Evolutionary conservation across 176 grass and related monocot species (phyloP), one percentile per base, ranked within the genome.

Genomic region (Eremochloa ophiuroides): DNA sequence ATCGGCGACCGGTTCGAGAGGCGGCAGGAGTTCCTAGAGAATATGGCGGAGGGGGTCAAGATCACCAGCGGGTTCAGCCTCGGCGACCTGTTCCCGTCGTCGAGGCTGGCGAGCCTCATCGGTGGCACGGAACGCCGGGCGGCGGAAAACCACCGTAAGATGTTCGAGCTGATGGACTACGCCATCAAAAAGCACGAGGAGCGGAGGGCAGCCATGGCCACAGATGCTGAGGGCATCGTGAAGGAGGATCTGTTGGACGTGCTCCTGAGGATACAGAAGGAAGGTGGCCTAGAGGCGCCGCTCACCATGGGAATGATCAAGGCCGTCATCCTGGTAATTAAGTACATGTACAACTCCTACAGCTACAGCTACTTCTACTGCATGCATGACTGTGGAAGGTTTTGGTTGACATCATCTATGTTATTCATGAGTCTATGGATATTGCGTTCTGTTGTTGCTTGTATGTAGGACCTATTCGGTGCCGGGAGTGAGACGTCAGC

Each of bases 261-360:
- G 23, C 85, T 87, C 20, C 43, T 87, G 20, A 82, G 71, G 79
- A 30, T 82, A 18, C 85, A 61, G 39, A 76, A 40, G n/a, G 85
- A 75, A 48, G 85, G 63, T 6, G 64, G 73, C 23, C 65, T 77
- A 3, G 85, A 77, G 10, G 63, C 71, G 30, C 64, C 79, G 6
- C 85, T 87, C 53, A 87, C 85, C 55, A 87, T 77, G 73, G 79
- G 73, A 28, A 41, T 39, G 23, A 53, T 87, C 55, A 87, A 82
- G 12, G 59, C 55, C 6, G 23, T 82, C 20, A 82, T 87, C n/a
- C 62, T 60, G 0, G 85, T 87, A 87, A 20, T 4, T 6, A 15
- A 5, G 2, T 14, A 2, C 10, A 0, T 12, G 10, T n/a, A n/a
- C n/a, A 42, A 43, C 11, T 13, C 2, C 11, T 43, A 10, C 11